phyloP scores from a whole-genome alignment of 2,329 filamentous ascomycete genomes.

The Bertia moriformis region DNA sequence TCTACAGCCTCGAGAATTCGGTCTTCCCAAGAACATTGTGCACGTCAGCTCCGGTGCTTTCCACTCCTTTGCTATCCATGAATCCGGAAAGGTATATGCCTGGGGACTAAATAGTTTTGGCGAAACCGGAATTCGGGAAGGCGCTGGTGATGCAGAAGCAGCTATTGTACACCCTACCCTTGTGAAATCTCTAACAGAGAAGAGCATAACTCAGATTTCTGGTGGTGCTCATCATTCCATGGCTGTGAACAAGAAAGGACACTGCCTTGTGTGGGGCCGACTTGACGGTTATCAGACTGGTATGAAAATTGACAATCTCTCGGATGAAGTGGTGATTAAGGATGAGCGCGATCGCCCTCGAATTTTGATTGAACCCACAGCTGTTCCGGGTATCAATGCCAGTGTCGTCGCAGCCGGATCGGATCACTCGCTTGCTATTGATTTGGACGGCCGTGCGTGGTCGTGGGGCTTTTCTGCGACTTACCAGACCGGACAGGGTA shows the following conservation, averaged over 20 bases:
- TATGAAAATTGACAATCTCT: conserved; percentile 30
- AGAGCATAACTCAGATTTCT: conserved; percentile 34
- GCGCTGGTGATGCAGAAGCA: conserved; percentile 40
- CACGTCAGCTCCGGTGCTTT: conserved; percentile 38
- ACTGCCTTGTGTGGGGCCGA: conserved; percentile 22
- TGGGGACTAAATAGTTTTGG: conserved; percentile 57
- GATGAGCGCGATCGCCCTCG: conserved; percentile 41
- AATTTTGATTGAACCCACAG: conserved; percentile 44
- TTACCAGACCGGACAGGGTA: conserved; percentile 52
- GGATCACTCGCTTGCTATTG: conserved; percentile 50
- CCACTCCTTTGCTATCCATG: conserved; percentile 49
- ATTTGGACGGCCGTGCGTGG: conserved; percentile 40
- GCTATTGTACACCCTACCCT: conserved; percentile 38
- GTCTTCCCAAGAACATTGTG: conserved; percentile 10
- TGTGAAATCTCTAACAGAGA: conserved; percentile 33
- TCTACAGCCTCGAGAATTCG: conserved; percentile 12
- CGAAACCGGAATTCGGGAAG: conserved; percentile 38
- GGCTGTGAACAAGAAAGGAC: conserved; percentile 16
- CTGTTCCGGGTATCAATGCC: conserved; percentile 34
- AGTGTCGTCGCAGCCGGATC: conserved; percentile 36
- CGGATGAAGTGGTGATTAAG: conserved; percentile 29
- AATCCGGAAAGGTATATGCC: conserved; percentile 42
- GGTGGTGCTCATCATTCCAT: conserved; percentile 50
- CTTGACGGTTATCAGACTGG: conserved; percentile 23
- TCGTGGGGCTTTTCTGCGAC: conserved; percentile 55